phyloP scores from a whole-genome alignment of 2,329 filamentous ascomycete species.

The Fusarium sp. region DNA sequence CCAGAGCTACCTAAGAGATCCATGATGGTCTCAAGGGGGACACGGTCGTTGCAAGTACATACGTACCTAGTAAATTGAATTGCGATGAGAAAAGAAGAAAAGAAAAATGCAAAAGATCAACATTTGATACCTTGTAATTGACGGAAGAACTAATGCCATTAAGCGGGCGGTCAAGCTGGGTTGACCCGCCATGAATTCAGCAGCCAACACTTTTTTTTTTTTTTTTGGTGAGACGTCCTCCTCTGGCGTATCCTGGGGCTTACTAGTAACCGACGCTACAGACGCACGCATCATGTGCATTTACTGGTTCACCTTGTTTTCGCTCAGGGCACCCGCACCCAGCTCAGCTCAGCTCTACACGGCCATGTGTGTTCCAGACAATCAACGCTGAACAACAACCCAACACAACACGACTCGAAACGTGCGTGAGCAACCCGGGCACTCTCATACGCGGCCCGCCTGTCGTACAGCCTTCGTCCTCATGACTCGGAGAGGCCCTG shows the following conservation, averaged over 20 bases:
- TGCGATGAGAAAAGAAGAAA: background rate
- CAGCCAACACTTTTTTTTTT: background rate
- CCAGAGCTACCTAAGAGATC: slow-evolving; percentile 9
- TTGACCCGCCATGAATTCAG: slow-evolving; percentile 1
- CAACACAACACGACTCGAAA: slow-evolving; percentile 3
- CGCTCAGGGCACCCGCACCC: slow-evolving; percentile 4
- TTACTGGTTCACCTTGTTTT: slow-evolving; percentile 15
- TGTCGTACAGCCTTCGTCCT: slow-evolving; percentile 29
- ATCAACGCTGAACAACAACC: slow-evolving; percentile 16
- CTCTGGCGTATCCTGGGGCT: background rate
- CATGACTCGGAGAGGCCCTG: slow-evolving; percentile 30
- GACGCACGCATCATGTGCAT: slow-evolving; percentile 11
- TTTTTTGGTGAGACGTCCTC: background rate
- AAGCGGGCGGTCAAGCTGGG: background rate
- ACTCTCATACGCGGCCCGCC: slow-evolving; percentile 8
- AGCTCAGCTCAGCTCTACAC: slow-evolving; percentile 8
- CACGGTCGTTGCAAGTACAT: slow-evolving; percentile 21
- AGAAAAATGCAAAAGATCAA: background rate
- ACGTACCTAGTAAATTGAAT: slow-evolving; percentile 10
- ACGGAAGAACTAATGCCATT: background rate
- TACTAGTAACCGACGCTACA: background rate
- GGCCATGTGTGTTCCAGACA: slow-evolving; percentile 22
- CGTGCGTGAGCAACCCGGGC: background rate
- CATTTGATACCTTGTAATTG: background rate
- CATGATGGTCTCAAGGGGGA: slow-evolving; percentile 2